Percentiles rank a stretch among this genome's conserved stretches.
Conservation (phyloP, 179 eudicot species). For the Vitellaria paradoxa region DNA sequence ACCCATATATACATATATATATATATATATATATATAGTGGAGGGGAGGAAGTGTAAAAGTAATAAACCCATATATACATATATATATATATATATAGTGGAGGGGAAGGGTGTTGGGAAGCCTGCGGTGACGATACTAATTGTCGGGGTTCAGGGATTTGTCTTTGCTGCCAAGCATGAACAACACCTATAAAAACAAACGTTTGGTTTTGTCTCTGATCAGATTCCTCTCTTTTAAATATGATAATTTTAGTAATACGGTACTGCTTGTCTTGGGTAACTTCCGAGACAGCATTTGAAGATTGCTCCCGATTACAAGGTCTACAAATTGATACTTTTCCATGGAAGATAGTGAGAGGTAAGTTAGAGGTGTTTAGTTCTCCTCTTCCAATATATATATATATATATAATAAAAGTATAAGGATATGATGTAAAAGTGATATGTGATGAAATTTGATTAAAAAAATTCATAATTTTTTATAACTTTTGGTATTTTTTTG, state of each 20-base stretch:
- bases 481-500: too few relatives aligned
- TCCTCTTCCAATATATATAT: neutral
- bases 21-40: too few relatives aligned
- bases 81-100: neutral
- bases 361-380: too few relatives aligned
- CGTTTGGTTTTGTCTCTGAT: neutral
- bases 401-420: too few relatives aligned
- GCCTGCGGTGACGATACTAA: conserved; percentile 1
- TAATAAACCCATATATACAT: neutral
- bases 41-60: too few relatives aligned
- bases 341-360: neutral
- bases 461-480: too few relatives aligned
- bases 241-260: neutral
- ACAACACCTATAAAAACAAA: conserved; percentile 12
- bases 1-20: too few relatives aligned
- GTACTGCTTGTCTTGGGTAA: conserved; percentile 4
- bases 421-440: too few relatives aligned
- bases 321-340: neutral
- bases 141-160: conserved; percentile 15
- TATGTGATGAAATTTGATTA: too few relatives aligned
- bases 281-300: neutral
- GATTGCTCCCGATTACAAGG: neutral
- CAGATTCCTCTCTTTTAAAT: conserved; percentile 7
- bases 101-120: neutral
- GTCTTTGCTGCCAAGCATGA: conserved; percentile 12